phyloP scores from a whole-genome alignment of 768 basidiomycete genomes.

The Phallus indusiatus region DNA sequence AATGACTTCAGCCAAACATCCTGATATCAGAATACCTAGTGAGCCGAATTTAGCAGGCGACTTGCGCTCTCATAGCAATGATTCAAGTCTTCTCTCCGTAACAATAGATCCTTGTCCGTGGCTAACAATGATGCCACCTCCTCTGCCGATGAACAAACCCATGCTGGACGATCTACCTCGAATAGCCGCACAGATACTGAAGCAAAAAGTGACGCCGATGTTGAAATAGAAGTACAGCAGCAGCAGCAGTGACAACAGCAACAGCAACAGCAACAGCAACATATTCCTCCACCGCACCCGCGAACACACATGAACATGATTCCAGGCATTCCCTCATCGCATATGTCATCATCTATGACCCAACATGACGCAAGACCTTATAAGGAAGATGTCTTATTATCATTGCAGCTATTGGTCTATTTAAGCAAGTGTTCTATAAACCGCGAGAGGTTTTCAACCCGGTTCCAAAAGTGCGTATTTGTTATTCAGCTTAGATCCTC shows the following conservation, averaged over 20 bases:
- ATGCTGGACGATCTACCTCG: constrained; percentile 24
- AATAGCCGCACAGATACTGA: constrained; percentile 64
- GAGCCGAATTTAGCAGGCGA: background rate
- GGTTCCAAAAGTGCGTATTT: constrained; percentile 27
- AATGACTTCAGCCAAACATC: background rate
- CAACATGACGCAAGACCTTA: constrained; percentile 51
- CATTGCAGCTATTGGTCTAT: constrained; percentile 89
- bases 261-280: constrained; percentile 19
- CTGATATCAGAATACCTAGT: background rate
- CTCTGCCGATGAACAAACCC: background rate
- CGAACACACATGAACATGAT: background rate
- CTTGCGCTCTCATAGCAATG: background rate
- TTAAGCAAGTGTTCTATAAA: constrained; percentile 96
- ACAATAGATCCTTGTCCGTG: constrained; percentile 24
- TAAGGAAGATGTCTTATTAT: constrained; percentile 87
- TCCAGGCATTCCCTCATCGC: background rate
- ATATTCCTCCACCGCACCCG: background rate
- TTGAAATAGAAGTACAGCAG: constrained; percentile 33
- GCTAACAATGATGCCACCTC: constrained; percentile 16
- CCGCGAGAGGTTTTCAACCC: constrained; percentile 73
- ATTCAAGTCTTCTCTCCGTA: constrained; percentile 12
- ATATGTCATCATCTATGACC: background rate
- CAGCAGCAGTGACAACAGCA: constrained; percentile 25
- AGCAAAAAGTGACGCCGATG: constrained; percentile 70
- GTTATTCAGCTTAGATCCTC: background rate